Base-by-base conservation (phyloP, 768 basidiomycete species). In the Gymnopilus junonius region DNA sequence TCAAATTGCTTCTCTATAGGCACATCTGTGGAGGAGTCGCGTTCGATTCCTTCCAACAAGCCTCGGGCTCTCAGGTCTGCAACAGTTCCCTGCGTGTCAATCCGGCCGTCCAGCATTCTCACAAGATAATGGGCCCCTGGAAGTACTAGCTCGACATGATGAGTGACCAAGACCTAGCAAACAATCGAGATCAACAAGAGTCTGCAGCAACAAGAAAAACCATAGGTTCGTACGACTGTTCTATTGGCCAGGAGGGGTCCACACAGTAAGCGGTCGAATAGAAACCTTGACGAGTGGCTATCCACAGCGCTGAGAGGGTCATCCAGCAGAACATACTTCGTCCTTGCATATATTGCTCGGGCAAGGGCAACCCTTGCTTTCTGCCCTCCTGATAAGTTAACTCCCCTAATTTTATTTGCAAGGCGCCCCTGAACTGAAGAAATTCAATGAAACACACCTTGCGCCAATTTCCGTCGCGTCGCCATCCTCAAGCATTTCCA, bases 301-400 rank as follows among this genome's bases (percentile, higher is more conserved):
- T 77, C 76, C 42, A 94, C 91, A 3, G 92, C 92, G 65, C 92
- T 92, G 32, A 94, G 75, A 5, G 91, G 91, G 68, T 94, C 93
- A 66, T 94, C 92, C 39, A 94, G 73, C 14, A 94, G 77, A 0
- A 93, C 86, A 64, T 83, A 88, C 73, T 83, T 84, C 25, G 87
- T 88, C 15, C 82, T 78, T 27, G 89, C 87, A 74, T 94, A 95
- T 0, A 93, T 87, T 0, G 93, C 93, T 12, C 93, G 85, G 11
- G 93, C 93, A 11, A 95, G 82, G 0, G 92, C 92, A 17, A 94
- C 91, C 63, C 91, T 89, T 59, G 91, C 90, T 74, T 94, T 94
- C 75, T 94, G 92, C 3, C 93, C 93, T 23, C 93, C 93, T 31
- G 88, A 90, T 64, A 93, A 74, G 73, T 85, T 90, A 12, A 93